Evolutionary conservation across 768 basidiomycete genomes (phyloP), one percentile per base, ranked within the genome.

Genomic region (Boletus reticulatus): DNA sequence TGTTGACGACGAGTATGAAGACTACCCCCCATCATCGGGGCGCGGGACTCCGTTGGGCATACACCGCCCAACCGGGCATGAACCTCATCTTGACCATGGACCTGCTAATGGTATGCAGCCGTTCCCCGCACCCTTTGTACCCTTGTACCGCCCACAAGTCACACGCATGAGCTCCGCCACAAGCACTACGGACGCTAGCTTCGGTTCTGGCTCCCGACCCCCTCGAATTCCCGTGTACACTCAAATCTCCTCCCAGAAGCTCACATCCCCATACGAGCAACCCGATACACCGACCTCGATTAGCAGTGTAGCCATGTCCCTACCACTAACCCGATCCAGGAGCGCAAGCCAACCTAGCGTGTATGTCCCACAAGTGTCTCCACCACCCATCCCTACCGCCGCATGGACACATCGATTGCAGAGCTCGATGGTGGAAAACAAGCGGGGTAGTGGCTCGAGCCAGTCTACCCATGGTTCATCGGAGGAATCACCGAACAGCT

Each of bases 371-470:
- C 79, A 79, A 45, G 49, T 55, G 57, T 65, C 75, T 16, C 75
- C 73, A 11, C 80, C 80, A 13, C 90, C 89, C 12, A 76, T 85
- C 24, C 78, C 81, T 32, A 71, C 79, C 37, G 68, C 72, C 17
- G 71, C 78, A 29, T 85, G 87, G 85, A 67, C 64, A 22, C 75
- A 76, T 49, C 75, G 77, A 54, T 72, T 75, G 42, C 78, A 73
- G 60, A 71, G 72, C 39, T 72, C 78, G 53, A 65, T 70, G 27
- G 62, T 52, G 6, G 77, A 72, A 49, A 80, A 77, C 62, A 92
- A 92, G 71, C 84, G 92, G 37, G 92, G 88, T 32, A 93, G 91
- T 60, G 87, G 89, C 13, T 91, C 89, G 37, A 93, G 91, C 63
- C 84, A 90, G 67, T 90, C 88, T 13, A 92, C 90, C 11, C 67